These are phyloP conservation scores for Senna siamea DNA, from an alignment of 306 rosid genomes.

Conservation along the genomic window DNA sequence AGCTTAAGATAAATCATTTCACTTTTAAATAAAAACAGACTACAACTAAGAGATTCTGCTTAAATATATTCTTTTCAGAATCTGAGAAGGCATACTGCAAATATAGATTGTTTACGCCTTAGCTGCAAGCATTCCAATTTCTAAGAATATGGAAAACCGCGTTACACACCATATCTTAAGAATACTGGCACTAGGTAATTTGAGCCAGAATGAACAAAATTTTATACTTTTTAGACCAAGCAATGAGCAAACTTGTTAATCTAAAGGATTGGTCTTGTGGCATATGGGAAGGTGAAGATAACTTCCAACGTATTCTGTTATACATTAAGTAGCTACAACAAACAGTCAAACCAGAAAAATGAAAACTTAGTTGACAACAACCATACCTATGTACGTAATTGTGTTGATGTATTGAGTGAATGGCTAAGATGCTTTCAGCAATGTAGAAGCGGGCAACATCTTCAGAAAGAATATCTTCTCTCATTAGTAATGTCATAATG, in stretches of 20 bases:
- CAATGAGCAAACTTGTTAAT: slow-evolving; percentile 5
- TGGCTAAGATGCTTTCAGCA: slow-evolving; percentile 97
- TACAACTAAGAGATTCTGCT: too few species aligned
- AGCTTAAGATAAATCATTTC: slow-evolving; percentile 29
- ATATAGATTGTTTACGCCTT: slow-evolving; percentile 24
- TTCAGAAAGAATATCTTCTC: slow-evolving; percentile 95
- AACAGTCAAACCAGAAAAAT: slow-evolving; percentile 28
- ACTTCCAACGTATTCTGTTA: slow-evolving; percentile 33
- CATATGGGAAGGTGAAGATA: neutral
- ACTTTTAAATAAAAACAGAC: slow-evolving; percentile 13
- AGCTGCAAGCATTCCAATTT: neutral
- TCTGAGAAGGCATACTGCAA: slow-evolving; percentile 34
- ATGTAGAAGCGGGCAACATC: slow-evolving; percentile 93
- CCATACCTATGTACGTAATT: slow-evolving; percentile 90
- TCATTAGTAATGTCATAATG: slow-evolving; percentile 97
- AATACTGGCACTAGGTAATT: neutral
- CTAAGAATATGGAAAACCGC: slow-evolving; percentile 21
- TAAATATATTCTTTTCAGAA: too few species aligned
- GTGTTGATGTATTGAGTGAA: slow-evolving; percentile 95
- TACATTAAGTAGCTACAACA: slow-evolving; percentile 30
- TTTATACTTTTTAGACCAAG: slow-evolving; percentile 24
- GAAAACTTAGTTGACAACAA: slow-evolving; percentile 22
- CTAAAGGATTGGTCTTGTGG: neutral
- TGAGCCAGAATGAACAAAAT: slow-evolving; percentile 7
- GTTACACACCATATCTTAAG: slow-evolving; percentile 13